Conservation (phyloP, 129 eudicot species). For the Oenanthe sinensis region DNA sequence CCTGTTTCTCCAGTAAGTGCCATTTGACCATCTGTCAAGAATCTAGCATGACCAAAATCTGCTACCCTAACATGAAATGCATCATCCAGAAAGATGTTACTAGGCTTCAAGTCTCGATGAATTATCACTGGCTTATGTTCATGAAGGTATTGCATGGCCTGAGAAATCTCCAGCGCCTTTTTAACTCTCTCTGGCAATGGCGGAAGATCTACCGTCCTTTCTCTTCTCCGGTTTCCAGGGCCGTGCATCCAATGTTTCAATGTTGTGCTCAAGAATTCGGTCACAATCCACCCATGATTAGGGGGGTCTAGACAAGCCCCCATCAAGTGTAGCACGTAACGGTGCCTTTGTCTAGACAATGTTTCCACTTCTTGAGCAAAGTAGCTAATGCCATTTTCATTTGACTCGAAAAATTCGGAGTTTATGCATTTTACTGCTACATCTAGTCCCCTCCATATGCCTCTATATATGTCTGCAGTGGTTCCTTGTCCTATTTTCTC, state of each 20-base stretch:
- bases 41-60: constrained; percentile 80
- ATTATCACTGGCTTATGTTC: constrained; percentile 57
- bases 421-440: constrained; percentile 72
- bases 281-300: constrained; percentile 57
- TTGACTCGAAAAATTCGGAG: constrained; percentile 50
- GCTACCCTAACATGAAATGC: constrained; percentile 62
- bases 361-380: constrained; percentile 77
- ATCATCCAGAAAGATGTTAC: constrained; percentile 62
- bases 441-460: constrained; percentile 68
- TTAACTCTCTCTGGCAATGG: constrained; percentile 37
- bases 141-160: constrained; percentile 71
- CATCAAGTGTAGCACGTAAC: constrained; percentile 56
- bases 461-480: constrained; percentile 70
- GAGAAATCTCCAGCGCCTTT: constrained; percentile 67
- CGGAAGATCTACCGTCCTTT: constrained; percentile 37
- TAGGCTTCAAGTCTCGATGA: constrained; percentile 62
- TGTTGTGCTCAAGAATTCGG: constrained; percentile 46
- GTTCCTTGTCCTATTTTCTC: constrained; percentile 60
- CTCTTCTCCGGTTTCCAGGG: constrained; percentile 42
- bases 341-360: constrained; percentile 59
- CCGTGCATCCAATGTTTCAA: constrained; percentile 66
- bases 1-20: constrained; percentile 82
- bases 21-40: constrained; percentile 53
- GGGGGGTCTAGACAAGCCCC: constrained; percentile 80
- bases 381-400: constrained; percentile 48